A percentile compares a stretch with the other conserved stretches of the same genome.
phyloP scores from a whole-genome alignment of 352 stramenopile genomes.

The Globisporangium splendens region DNA sequence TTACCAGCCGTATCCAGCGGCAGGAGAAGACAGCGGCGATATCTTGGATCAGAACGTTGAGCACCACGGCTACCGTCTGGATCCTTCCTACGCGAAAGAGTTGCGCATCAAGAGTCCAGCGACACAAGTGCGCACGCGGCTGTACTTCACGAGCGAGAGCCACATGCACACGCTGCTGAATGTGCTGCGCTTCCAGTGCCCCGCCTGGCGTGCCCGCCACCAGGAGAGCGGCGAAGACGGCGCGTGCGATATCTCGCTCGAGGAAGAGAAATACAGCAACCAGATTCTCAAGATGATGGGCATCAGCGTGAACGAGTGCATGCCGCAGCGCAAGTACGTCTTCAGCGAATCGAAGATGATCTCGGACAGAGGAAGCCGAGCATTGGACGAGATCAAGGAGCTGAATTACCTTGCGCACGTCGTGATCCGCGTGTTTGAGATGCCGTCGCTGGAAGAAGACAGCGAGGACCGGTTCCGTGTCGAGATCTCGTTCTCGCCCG shows the following conservation, averaged over 20 bases:
- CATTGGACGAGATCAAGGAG: conserved; percentile 89
- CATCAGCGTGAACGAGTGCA: conserved; percentile 77
- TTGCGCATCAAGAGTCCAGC: conserved; percentile 93
- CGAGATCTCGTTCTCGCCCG: conserved; percentile 83
- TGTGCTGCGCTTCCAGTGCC: conserved; percentile 91
- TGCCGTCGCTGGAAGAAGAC: conserved; percentile 79
- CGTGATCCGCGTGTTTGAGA: conserved; percentile 98
- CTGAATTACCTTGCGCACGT: conserved; percentile 99
- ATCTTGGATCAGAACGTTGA: conserved; percentile 60
- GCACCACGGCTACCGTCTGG: conserved; percentile 86
- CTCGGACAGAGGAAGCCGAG: conserved; percentile 58
- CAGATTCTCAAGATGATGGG: conserved; percentile 83
- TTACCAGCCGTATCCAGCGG: conserved; percentile 19
- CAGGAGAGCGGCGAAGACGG: conserved; percentile 50
- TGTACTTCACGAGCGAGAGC: conserved; percentile 99
- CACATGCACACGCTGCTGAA: conserved; percentile 99
- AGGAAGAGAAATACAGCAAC: conserved; percentile 84
- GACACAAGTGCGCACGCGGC: conserved; percentile 90
- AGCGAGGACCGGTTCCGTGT: conserved; percentile 83
- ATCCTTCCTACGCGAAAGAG: conserved; percentile 88
- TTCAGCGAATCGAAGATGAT: conserved; percentile 82
- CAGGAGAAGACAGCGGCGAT: conserved; percentile 25
- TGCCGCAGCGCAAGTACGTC: conserved; percentile 77
- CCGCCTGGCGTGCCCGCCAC: conserved; percentile 60
- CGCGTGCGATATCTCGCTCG: conserved; percentile 71